Conservation (phyloP, 805 yeast genomes). For the Wilhelminamyces savonicus region DNA sequence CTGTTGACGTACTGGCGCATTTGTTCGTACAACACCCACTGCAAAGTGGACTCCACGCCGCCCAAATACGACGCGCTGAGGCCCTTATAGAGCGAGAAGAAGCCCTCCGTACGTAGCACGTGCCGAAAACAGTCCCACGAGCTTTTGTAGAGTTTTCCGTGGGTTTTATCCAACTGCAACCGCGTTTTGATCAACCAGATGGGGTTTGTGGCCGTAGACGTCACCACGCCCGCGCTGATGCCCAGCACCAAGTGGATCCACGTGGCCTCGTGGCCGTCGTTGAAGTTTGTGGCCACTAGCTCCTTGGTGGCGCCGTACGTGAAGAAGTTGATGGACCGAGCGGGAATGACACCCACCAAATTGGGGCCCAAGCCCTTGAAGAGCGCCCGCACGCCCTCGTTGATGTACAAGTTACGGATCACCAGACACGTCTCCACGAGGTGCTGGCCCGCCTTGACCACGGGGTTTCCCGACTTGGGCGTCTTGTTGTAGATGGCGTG, state of each 20-base stretch:
- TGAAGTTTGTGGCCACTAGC: conserved; percentile 55
- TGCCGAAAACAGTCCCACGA: conserved; percentile 78
- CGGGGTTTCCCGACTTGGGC: conserved; percentile 28
- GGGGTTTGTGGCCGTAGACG: conserved; percentile 95
- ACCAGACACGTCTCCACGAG: conserved; percentile 78
- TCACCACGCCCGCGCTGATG: conserved; percentile 84
- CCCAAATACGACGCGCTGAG: conserved; percentile 91
- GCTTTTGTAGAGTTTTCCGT: conserved; percentile 63
- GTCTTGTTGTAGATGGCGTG: conserved; percentile 47
- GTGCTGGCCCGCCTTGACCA: conserved; percentile 56
- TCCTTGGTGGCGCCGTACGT: conserved; percentile 95
- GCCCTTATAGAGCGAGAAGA: conserved; percentile 80
- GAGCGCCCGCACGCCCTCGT: conserved; percentile 80
- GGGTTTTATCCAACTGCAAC: conserved; percentile 79
- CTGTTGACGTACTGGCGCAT: conserved; percentile 68
- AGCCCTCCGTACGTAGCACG: conserved; percentile 71
- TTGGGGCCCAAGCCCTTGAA: conserved; percentile 97
- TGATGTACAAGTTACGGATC: conserved; percentile 55
- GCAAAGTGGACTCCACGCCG: conserved; percentile 85
- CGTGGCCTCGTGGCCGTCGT: conserved; percentile 72
- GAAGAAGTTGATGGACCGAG: conserved; percentile 92
- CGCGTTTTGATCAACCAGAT: conserved; percentile 96
- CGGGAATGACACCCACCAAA: conserved; percentile 95
- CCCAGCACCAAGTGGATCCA: conserved; percentile 86
- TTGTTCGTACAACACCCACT: conserved; percentile 95